Evolutionary conservation across 495 filamentous ascomycete genomes (phyloP), one percentile per base, ranked within the genome.

Genomic region (Neurospora tetrasperma): DNA sequence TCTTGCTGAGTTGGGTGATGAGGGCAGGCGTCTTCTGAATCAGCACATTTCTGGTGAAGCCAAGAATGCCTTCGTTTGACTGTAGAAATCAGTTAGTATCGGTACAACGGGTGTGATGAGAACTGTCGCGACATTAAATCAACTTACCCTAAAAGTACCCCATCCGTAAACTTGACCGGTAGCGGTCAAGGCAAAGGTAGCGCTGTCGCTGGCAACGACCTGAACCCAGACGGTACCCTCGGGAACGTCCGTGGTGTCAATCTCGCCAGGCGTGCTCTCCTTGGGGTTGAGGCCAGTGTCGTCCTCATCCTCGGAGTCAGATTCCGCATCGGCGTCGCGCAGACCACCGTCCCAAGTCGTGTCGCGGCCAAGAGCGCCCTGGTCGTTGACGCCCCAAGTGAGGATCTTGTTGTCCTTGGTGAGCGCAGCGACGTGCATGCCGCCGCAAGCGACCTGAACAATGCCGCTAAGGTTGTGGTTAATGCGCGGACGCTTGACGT

Each of bases 311-410:
- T 82, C 79, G 6, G 71, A 73, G 46, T 86, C 84, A 23, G 83
- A 83, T 20, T 84, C 84, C 27, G 80, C 78, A 43, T 85, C 88
- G 16, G 90, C 85, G 72, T 93, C 89, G 73, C 86, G 88, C 73
- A 92, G 83, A 43, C 89, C 89, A 40, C 80, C 82, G 2, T 79
- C 76, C 80, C 85, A 86, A 41, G 79, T 82, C 3, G 90, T 90
- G 75, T 89, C 86, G 71, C 90, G 85, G 23, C 90, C 90, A 68
- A 92, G 84, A 23, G 90, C 89, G 71, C 87, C 87, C 71, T 90
- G 84, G 78, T 90, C 88, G 74, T 92, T 92, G 71, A 91, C 89
- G 74, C 90, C 90, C 90, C 90, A 92, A 2, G 89, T 90, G 41
- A 89, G 80, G 71, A 92, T 89, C 77, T 85, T 85, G 80, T 90